phyloP scores from a whole-genome alignment of 2,329 filamentous ascomycete species.

The Helminthosporium solani region DNA sequence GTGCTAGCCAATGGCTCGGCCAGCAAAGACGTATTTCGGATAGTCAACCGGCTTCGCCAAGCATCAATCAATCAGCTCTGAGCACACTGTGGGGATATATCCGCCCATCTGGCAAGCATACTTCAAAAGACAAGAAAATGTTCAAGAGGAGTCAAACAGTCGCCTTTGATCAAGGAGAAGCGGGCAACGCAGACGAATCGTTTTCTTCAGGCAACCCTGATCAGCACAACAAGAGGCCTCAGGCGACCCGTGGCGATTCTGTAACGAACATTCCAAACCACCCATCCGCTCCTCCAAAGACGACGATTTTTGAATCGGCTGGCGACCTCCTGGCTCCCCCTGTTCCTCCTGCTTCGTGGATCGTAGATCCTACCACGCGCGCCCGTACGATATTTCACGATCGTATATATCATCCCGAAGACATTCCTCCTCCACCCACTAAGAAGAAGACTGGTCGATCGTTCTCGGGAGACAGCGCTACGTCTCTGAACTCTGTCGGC shows the following conservation, averaged over 20 bases:
- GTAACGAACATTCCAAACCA: constrained; percentile 48
- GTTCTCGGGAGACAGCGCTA: constrained; percentile 40
- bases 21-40: constrained; percentile 27
- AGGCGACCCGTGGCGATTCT: constrained; percentile 53
- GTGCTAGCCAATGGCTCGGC: constrained; percentile 34
- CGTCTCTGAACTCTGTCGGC: constrained; percentile 25
- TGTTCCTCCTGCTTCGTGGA: constrained; percentile 75
- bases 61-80: constrained; percentile 40
- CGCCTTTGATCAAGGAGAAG: constrained; percentile 21
- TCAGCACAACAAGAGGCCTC: constrained; percentile 41
- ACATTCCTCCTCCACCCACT: constrained; percentile 79
- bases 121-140: constrained; percentile 66
- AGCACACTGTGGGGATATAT: constrained; percentile 71
- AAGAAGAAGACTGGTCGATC: constrained; percentile 42
- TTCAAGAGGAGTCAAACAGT: constrained; percentile 43
- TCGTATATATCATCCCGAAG: constrained; percentile 86
- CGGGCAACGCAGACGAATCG: constrained; percentile 10
- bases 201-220: constrained; percentile 15
- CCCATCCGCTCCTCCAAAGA: constrained; percentile 75
- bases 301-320: constrained; percentile 92
- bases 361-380: constrained; percentile 78
- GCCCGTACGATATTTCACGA: constrained; percentile 95
- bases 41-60: constrained; percentile 15
- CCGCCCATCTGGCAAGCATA: constrained; percentile 62
- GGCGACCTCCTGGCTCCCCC: constrained; percentile 90